These are phyloP conservation scores for Cnidoscolus chayamansa DNA, from an alignment of 441 rosid genomes.

Conservation along the genomic window DNA sequence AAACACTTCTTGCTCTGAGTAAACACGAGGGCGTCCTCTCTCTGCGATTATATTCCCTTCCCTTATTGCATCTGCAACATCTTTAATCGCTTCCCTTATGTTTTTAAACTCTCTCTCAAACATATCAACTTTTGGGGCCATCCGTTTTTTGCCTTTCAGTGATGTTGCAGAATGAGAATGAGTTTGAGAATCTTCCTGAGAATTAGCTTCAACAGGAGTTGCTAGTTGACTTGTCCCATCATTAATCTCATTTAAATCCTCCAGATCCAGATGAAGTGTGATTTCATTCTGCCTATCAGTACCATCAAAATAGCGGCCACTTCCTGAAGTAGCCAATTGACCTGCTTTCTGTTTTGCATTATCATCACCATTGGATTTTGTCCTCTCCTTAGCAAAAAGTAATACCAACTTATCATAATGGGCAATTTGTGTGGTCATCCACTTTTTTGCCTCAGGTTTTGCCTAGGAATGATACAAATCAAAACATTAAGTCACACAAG, in stretches of 20 bases:
- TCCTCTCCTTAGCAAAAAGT: slow-evolving; percentile 24
- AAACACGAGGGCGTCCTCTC: slow-evolving; percentile 26
- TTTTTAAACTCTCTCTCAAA: slow-evolving; percentile 24
- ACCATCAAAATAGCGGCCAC: slow-evolving; percentile 7
- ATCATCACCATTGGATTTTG: slow-evolving; percentile 8
- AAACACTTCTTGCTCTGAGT: slow-evolving; percentile 31
- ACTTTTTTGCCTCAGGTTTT: slow-evolving; percentile 30
- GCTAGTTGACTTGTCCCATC: slow-evolving; percentile 27
- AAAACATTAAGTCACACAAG: not conserved
- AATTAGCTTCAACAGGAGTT: slow-evolving; percentile 22
- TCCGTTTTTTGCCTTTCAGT: slow-evolving; percentile 24
- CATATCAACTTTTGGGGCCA: slow-evolving; percentile 12
- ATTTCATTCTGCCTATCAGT: slow-evolving; percentile 16
- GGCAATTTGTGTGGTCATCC: slow-evolving; percentile 29
- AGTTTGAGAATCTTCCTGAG: slow-evolving; percentile 19
- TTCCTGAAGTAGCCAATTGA: slow-evolving; percentile 5
- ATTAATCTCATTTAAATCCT: slow-evolving; percentile 27
- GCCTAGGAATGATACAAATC: slow-evolving; percentile 18
- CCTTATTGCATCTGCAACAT: slow-evolving; percentile 30
- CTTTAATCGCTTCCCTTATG: slow-evolving; percentile 26
- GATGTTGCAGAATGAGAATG: slow-evolving; percentile 24
- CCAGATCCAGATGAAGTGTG: slow-evolving; percentile 9
- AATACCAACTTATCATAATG: slow-evolving; percentile 21
- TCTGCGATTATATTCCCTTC: slow-evolving; percentile 28
- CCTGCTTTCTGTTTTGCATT: slow-evolving; percentile 12